phyloP scores from a whole-genome alignment of 2,329 filamentous ascomycete genomes.

The Verticillium nubilum region DNA sequence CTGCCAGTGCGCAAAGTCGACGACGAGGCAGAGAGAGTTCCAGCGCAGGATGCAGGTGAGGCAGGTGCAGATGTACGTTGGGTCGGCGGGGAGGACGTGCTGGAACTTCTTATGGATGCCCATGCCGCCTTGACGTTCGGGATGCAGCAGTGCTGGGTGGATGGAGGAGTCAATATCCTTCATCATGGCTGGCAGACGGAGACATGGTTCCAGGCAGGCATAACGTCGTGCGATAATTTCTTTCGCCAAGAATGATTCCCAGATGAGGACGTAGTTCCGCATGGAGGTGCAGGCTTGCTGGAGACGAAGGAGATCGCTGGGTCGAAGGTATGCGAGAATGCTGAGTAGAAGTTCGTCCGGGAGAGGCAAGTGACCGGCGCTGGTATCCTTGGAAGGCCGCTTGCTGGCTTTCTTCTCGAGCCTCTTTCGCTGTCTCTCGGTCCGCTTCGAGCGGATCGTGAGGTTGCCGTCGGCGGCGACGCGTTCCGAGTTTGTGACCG shows the following conservation, averaged over 20 bases:
- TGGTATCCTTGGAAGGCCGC: conserved; percentile 6
- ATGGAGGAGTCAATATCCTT: conserved; percentile 27
- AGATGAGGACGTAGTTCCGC: conserved; percentile 33
- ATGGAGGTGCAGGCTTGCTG: conserved; percentile 35
- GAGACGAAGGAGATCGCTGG: conserved; percentile 45
- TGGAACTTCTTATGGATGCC: conserved; percentile 45
- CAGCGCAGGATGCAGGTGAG: conserved; percentile 50
- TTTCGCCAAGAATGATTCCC: conserved; percentile 36
- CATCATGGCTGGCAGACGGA: conserved; percentile 42
- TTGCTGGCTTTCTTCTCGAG: conserved; percentile 6
- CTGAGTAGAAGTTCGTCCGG: conserved; percentile 47
- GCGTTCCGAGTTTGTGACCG: conserved; percentile 6
- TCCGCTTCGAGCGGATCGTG: conserved; percentile 10
- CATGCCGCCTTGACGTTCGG: conserved; percentile 30
- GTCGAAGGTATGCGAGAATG: conserved; percentile 38
- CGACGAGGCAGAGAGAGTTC: conserved; percentile 47
- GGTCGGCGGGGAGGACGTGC: conserved; percentile 42
- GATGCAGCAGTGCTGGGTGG: conserved; percentile 31
- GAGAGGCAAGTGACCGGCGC: conserved; percentile 35
- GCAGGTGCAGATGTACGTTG: conserved; percentile 47
- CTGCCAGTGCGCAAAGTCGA: conserved; percentile 56
- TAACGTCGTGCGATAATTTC: conserved; percentile 42
- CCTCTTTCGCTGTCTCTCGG: conserved; percentile 8
- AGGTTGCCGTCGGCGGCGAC: conserved; percentile 5
- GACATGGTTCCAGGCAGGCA: conserved; percentile 41